phyloP scores from a whole-genome alignment of 2,329 filamentous ascomycete genomes.

The Fusarium lateritium region DNA sequence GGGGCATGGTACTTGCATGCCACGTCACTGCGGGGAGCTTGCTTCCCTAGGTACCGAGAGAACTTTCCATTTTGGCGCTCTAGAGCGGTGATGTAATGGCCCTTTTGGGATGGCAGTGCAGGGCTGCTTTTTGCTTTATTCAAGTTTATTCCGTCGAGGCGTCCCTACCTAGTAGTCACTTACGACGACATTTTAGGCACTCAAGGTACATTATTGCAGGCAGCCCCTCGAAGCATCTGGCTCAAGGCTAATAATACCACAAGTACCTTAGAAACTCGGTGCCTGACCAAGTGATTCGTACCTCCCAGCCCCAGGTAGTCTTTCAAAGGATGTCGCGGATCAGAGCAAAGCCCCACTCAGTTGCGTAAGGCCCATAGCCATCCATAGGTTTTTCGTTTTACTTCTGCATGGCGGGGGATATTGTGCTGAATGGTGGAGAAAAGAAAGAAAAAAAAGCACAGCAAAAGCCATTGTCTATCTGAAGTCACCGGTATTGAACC shows the following conservation, averaged over 20 bases:
- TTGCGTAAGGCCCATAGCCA: slow-evolving; percentile 38
- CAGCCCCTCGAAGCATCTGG: neutral
- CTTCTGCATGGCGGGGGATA: neutral
- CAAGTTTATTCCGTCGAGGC: neutral
- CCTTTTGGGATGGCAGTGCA: slow-evolving; percentile 37
- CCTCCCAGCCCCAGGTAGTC: neutral
- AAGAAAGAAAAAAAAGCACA: slow-evolving; percentile 17
- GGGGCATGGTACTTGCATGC: slow-evolving; percentile 8
- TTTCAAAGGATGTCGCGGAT: slow-evolving; percentile 2
- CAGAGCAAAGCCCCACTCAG: slow-evolving; percentile 40
- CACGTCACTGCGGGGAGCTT: slow-evolving; percentile 43
- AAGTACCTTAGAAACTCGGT: slow-evolving; percentile 3
- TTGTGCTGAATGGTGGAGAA: slow-evolving; percentile 15
- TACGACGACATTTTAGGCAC: slow-evolving; percentile 23
- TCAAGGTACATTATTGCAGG: neutral
- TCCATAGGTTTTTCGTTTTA: neutral
- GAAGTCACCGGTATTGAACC: neutral
- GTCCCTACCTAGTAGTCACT: slow-evolving; percentile 9
- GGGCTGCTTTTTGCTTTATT: slow-evolving; percentile 12
- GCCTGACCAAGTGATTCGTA: slow-evolving; percentile 15
- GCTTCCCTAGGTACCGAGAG: slow-evolving; percentile 22
- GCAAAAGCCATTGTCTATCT: slow-evolving; percentile 3
- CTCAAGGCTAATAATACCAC: neutral
- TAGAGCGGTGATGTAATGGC: slow-evolving; percentile 41
- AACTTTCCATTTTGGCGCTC: slow-evolving; percentile 6